Evolutionary conservation across 73 alveolate species (phyloP), one percentile per base, ranked within the genome.

Genomic region (Paramecium biaurelia): DNA sequence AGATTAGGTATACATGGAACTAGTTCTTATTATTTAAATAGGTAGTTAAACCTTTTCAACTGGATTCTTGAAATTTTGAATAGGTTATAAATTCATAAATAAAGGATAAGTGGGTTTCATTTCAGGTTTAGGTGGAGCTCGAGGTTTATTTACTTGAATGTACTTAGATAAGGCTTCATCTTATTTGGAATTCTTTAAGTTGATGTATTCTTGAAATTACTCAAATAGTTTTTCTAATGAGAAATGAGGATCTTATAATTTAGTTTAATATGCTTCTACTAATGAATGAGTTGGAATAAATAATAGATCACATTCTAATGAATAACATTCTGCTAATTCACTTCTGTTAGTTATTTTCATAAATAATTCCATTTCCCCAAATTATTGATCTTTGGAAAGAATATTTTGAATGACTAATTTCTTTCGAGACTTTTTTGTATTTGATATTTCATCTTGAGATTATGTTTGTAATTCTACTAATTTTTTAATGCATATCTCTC

Each of bases 261-360:
- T 79, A 12, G 70, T 34, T 79, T 47, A 43, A 43, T 79, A 79
- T 10, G 90, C 90, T 10, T 79, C 90, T 9, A 41, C 21, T 42
- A 79, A 34, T 1, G 90, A 43, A 11, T n/a, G 45, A 43, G 72
- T 38, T 79, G 90, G 21, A 0, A 79, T n/a, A 79, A 43, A 47
- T 42, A 79, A 79, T 0, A 79, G 28, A 14, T 79, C 90, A 24
- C 90, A 79, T 79, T 79, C 90, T 26, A 79, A 79, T 43, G 90
- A 79, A 79, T 42, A 41, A 18, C 90, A 79, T 42, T 79, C 90
- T 20, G 90, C 56, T 79, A 42, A 79, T 79, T 79, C 90, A 79
- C 12, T 79, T 79, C 72, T 41, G 9, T n/a, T 5, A 15, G 10
- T 43, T 6, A 15, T 7, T 24, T 26, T 47, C 21, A 10, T 42